Conservation (phyloP, 176 grass and related monocot genomes). For the Alloteropsis semialata region DNA sequence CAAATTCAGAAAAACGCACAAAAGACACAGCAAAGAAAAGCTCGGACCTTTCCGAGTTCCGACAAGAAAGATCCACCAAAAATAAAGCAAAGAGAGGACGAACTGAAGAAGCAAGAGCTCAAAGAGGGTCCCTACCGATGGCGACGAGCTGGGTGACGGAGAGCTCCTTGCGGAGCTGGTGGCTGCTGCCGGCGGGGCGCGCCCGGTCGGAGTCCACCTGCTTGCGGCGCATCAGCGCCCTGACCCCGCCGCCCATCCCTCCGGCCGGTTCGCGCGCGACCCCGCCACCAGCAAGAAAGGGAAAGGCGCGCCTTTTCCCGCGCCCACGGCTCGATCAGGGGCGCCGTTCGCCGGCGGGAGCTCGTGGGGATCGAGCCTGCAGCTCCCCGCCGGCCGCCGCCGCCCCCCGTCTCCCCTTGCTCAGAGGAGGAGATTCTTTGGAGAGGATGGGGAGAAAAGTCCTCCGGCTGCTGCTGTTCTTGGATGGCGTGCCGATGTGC, state of each 20-base stretch:
- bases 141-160: constrained; percentile 75
- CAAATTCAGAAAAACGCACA: neutral
- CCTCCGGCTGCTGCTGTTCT: neutral
- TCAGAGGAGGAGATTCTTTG: constrained; percentile 4
- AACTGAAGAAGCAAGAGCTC: neutral
- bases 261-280: neutral
- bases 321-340: neutral
- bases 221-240: constrained; percentile 73
- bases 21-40: neutral
- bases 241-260: constrained; percentile 28
- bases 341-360: neutral
- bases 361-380: neutral
- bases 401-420: neutral
- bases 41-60: neutral
- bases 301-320: neutral
- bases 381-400: neutral
- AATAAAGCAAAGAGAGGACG: neutral
- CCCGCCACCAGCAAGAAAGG: neutral
- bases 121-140: constrained; percentile 44
- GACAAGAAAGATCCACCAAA: constrained; percentile 4
- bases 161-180: constrained; percentile 83
- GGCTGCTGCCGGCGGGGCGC: constrained; percentile 38
- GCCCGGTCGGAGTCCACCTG: constrained; percentile 87
- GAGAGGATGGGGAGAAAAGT: neutral
- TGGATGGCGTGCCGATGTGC: neutral